Evolutionary conservation across 495 filamentous ascomycete species (phyloP), one percentile per base, ranked within the genome.

Genomic region (Xylaria scruposa): DNA sequence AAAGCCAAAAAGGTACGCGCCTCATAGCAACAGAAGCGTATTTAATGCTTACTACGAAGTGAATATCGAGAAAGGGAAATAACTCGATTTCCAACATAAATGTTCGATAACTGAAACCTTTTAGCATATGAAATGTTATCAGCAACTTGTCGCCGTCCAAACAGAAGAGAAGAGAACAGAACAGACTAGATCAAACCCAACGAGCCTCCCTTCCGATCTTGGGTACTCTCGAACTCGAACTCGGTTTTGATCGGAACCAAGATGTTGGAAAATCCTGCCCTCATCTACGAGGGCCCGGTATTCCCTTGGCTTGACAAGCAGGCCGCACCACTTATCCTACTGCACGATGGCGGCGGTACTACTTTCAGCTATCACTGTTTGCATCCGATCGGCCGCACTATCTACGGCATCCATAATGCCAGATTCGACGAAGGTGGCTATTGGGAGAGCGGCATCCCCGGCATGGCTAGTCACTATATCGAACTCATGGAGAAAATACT

Each of bases 331-430:
- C 68, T 82, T 12, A 70, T 83, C 58, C 74, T 83, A 4, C 51
- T 83, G 24, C 81, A 83, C 74, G 81, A 83, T 62, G 81, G 80
- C 51, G 77, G 81, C 59, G 81, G 81, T 62, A 82, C 80, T n/a
- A 76, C 74, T 21, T 78, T 81, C 63, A 75, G 60, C 70, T 83
- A 83, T 60, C 78, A 79, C 53, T 73, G 73, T 6, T 74, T 83
- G 17, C 71, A 72, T 58, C 67, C 70, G 5, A 72, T 83, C 66
- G 74, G 72, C 58, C 76, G 81, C 29, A 72, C 74, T 38, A 13
- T 82, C 36, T 83, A 81, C 69, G 80, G 79, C 67, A 80, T 83
- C 46, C 73, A 76, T 42, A 82, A 83, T 63, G 75, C 77, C n/a
- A 64, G 72, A 21, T 80, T 81, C 21, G 74, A 79, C 60, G 63